Base-by-base conservation (phyloP, 2,329 filamentous ascomycete genomes). In the Aspergillus jensenii region DNA sequence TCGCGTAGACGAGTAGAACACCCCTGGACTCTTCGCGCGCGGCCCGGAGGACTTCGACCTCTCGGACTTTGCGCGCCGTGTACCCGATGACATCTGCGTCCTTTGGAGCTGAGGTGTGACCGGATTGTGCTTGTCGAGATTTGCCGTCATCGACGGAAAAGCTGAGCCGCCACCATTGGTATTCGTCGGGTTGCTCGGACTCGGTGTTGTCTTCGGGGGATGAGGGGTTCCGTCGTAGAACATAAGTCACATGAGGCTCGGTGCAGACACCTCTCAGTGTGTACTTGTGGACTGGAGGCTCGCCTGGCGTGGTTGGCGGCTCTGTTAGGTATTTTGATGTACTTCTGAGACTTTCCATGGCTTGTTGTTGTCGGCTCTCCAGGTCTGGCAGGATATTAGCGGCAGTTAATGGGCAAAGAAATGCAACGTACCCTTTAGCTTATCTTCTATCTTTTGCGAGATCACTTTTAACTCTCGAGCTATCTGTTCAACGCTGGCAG, bases 1-100 rank as follows among this genome's bases (percentile, higher is more conserved):
- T 84, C 19, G 84, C 85, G 67, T 87, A 88, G 3, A 88, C 80
- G 9, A 88, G 77, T 1, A 88, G 69, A 2, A 80, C 82, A 8
- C 76, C 79, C 33, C 72, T 76, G 52, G 79, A 78, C 62, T 87
- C 84, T 37, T 79, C 76, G 23, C 76, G 77, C 53, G 82, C 81
- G 62, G 83, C 76, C 62, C 79, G 72, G 52, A 87, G 76, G 9
- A 87, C 85, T 58, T 85, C 80, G 44, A 78, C 74, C 57, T 84
- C 80, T 3, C 75, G 74, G 21, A 84, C 76, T 60, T 75, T 77
- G 39, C 62, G 67, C 33, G 73, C 68, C 7, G 74, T 77, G 57
- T 76, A 79, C 1, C 75, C 76, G 23, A 73, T 65, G 23, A 74
- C 65, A 60, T 75, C 74, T 31, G 68, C 65, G 58, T 74, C 65